Conservation (phyloP, 2,329 filamentous ascomycete species). For the Penicillium sumatraense region DNA sequence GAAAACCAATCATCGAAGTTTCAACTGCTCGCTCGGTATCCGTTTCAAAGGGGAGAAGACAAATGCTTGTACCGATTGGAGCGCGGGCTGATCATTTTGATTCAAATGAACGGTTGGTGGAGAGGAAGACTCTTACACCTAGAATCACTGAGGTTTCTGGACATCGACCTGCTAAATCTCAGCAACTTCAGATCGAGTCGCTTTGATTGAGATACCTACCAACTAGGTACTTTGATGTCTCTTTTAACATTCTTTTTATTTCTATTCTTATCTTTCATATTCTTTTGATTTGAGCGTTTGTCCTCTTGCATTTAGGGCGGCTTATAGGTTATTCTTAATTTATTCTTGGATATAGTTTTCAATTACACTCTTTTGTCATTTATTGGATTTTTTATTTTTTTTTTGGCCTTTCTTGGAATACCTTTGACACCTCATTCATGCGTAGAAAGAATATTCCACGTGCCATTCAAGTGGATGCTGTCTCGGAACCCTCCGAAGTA, state of each 20-base stretch:
- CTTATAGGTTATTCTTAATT: slow-evolving; percentile 1
- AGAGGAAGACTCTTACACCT: slow-evolving; percentile 32
- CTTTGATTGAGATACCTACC: no score
- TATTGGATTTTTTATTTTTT: neutral
- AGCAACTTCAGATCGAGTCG: slow-evolving; percentile 39
- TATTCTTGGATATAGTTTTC: neutral
- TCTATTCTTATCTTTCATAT: slow-evolving; percentile 5
- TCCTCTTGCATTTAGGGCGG: neutral
- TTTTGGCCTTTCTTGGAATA: neutral
- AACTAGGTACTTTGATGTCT: neutral
- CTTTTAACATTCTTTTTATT: neutral
- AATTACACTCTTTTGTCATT: neutral
- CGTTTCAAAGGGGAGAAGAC: slow-evolving; percentile 38
- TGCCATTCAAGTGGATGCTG: neutral
- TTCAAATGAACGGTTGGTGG: slow-evolving; percentile 35
- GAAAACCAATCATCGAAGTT: slow-evolving; percentile 35
- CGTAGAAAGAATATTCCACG: no score
- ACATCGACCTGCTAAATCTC: slow-evolving; percentile 38
- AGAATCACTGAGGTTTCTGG: slow-evolving; percentile 33
- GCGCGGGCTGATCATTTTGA: slow-evolving; percentile 27
- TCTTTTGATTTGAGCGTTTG: slow-evolving; percentile 2
- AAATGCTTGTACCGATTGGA: slow-evolving; percentile 43
- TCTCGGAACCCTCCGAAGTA: neutral
- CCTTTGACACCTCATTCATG: neutral
- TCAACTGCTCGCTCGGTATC: slow-evolving; percentile 46